Conservation (phyloP, 2,329 filamentous ascomycete genomes). For the Lachnum nothofagi region DNA sequence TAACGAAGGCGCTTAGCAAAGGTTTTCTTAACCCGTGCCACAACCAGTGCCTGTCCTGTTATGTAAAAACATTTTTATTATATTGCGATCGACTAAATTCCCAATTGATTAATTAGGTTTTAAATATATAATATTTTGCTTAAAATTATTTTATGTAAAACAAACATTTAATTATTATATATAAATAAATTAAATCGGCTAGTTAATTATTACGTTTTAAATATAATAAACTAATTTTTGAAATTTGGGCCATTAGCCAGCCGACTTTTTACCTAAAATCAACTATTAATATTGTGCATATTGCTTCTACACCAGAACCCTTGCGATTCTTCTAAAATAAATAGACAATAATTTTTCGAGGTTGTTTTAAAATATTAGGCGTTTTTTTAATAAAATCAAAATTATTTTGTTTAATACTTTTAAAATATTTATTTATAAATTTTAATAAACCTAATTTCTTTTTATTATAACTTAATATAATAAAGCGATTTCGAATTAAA, state of each 20-base stretch:
- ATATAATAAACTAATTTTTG: conserved; percentile 1
- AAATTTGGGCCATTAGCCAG: conserved; percentile 6
- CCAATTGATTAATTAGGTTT: conserved; percentile 3
- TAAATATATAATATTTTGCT: conserved; percentile 2
- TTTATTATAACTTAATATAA: conserved; percentile 8
- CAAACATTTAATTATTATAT: conserved; percentile 1
- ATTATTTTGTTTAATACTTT: conserved; percentile 13
- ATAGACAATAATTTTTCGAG: conserved; percentile 8
- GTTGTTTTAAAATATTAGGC: conserved; percentile 16
- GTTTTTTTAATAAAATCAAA: conserved; percentile 14
- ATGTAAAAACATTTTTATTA: not conserved
- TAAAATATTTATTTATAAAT: conserved; percentile 20
- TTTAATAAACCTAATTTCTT: conserved; percentile 14
- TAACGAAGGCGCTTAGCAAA: no score
- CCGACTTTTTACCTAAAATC: conserved; percentile 5
- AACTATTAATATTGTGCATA: no score
- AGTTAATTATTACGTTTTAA: conserved; percentile 4
- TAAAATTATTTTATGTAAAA: conserved; percentile 7
- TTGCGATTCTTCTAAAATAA: not conserved
- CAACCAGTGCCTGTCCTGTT: no score
- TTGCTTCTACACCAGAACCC: no score
- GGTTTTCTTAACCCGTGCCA: no score
- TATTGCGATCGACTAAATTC: not conserved
- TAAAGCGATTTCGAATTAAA: conserved; percentile 14
- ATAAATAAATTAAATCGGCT: conserved; percentile 10